phyloP scores from a whole-genome alignment of 441 rosid genomes.

The Pelargonium australe region DNA sequence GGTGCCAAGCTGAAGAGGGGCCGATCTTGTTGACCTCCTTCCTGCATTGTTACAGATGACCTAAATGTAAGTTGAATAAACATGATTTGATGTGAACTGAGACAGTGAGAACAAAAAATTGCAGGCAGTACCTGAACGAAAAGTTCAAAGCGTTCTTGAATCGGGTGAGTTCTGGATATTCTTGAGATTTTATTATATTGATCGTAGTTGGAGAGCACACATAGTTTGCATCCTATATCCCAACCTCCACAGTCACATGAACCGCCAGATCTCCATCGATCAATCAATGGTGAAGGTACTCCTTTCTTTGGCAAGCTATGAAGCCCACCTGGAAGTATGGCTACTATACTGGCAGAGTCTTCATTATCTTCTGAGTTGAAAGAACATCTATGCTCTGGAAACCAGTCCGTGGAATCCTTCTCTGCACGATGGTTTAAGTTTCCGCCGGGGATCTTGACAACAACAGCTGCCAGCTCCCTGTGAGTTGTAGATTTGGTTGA shows the following conservation, averaged over 20 bases:
- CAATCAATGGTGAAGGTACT: slow-evolving; percentile 54
- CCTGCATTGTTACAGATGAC: slow-evolving; percentile 36
- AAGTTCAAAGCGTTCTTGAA: slow-evolving; percentile 40
- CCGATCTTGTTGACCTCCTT: slow-evolving; percentile 28
- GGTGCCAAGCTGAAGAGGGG: slow-evolving; percentile 49
- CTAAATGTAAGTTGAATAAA: not conserved
- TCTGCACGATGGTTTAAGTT: not conserved
- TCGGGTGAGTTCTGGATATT: slow-evolving; percentile 17
- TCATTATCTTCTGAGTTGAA: slow-evolving; percentile 19
- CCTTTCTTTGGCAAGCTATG: slow-evolving; percentile 61
- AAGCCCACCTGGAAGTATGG: slow-evolving; percentile 62
- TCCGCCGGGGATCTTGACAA: slow-evolving; percentile 32
- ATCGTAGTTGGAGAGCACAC: slow-evolving; percentile 36
- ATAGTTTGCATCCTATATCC: slow-evolving; percentile 81
- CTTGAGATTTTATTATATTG: slow-evolving; percentile 21
- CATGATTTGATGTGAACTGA: not conserved
- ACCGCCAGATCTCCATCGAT: slow-evolving; percentile 70
- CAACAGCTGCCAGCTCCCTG: slow-evolving; percentile 66
- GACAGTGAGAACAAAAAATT: not conserved
- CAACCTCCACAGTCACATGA: slow-evolving; percentile 92
- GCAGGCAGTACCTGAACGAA: slow-evolving; percentile 40
- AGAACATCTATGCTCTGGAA: slow-evolving; percentile 17
- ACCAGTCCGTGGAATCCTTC: slow-evolving; percentile 12
- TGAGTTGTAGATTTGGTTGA: slow-evolving; percentile 22
- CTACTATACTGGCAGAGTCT: slow-evolving; percentile 25